A percentile compares a stretch with the other conserved stretches of the same genome.
phyloP scores from a whole-genome alignment of 139 green algal species.

The Micractinium conductrix region DNA sequence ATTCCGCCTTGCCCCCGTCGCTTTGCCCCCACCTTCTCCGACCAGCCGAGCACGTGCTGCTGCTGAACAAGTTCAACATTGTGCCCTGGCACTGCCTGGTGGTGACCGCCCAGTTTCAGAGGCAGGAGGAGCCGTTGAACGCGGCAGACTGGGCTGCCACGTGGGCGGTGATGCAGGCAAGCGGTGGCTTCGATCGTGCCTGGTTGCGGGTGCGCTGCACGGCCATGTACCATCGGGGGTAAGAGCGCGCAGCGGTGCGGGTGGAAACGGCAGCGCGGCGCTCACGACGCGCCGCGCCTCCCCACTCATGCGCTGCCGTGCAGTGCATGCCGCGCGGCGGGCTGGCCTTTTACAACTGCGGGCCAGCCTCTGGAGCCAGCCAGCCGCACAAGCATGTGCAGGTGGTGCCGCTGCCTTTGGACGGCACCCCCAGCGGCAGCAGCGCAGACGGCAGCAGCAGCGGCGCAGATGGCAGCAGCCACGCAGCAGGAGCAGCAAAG shows the following conservation, averaged over 20 bases:
- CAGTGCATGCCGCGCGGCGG: constrained; percentile 69
- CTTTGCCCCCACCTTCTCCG: background rate
- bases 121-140: constrained; percentile 72
- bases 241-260: no score
- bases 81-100: constrained; percentile 67
- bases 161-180: constrained; percentile 53
- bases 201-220: no score
- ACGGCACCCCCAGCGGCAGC: background rate
- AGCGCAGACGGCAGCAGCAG: background rate
- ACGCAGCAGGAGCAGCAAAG: background rate
- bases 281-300: no score
- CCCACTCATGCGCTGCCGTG: background rate
- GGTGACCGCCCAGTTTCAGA: constrained; percentile 77
- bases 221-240: no score
- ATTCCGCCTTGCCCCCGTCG: no score
- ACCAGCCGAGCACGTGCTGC: constrained; percentile 44
- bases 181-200: no score
- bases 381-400: constrained; percentile 92
- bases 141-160: constrained; percentile 67
- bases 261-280: no score
- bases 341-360: constrained; percentile 89
- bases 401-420: constrained; percentile 61
- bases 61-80: constrained; percentile 61
- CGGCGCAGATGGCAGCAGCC: background rate
- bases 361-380: constrained; percentile 70